Evolutionary conservation across 192 early-diverging fungal species (phyloP), one percentile per base, ranked within the genome.

Genomic region (Coemansia sp.): DNA sequence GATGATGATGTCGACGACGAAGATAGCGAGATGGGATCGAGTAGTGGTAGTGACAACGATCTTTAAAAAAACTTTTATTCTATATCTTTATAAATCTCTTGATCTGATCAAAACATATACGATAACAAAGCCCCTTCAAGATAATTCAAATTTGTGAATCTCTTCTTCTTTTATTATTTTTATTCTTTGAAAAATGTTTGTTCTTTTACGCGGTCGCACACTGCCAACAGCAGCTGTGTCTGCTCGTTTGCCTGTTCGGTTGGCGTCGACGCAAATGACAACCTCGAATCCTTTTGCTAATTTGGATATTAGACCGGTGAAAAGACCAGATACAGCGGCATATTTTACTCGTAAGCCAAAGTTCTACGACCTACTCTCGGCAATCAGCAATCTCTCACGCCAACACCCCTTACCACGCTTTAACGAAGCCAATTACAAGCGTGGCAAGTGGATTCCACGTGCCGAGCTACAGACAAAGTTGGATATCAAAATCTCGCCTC

Each of bases 331-430:
- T 33, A 89, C 92, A 11, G 78, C 91, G 0, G 92, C 94, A 10
- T 98, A 95, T 83, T 98, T 98, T 71, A 96, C 94, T 36, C 90
- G 91, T 0, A 95, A 94, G 81, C 90, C 89, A 49, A 80, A 83
- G 44, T 96, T 92, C 85, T 90, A 90, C 74, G 87, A 91, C 38
- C 75, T 90, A n/a, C 64, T 96, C 10, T 88, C 91, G 36, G 85
- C 86, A 3, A 64, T 95, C 22, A 90, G 93, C 73, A 72, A 76
- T 27, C 74, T 81, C 47, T 39, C 74, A 18, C 68, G 76, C 46
- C 65, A 65, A 39, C 70, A 80, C 41, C 50, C 60, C 20, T 52
- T 62, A 7, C 72, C 36, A 20, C 16, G 22, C 44, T 50, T 29
- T 36, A 60, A 70, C 65, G 52, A 62, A 39, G 13, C 55, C 62